phyloP scores from a whole-genome alignment of 495 filamentous ascomycete species.

The Cladorrhinum samala region DNA sequence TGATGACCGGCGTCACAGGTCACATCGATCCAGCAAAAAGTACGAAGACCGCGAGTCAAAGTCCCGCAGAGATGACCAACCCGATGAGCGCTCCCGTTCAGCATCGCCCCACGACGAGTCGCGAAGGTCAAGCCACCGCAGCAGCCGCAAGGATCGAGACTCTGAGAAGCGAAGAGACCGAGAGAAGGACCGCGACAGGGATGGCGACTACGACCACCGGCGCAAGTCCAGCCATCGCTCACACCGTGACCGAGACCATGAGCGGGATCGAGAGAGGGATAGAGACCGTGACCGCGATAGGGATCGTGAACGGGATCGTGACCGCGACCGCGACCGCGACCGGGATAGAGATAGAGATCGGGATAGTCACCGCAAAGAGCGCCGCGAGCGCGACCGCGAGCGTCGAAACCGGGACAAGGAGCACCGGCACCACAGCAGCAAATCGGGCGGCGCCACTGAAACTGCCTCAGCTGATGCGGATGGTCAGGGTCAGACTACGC shows the following conservation, averaged over 20 bases:
- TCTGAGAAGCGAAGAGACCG: conserved; percentile 40
- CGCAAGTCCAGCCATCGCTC: conserved; percentile 38
- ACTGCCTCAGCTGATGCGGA: not conserved
- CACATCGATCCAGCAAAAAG: conserved; percentile 42
- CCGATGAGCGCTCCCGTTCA: conserved; percentile 44
- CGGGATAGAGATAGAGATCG: conserved; percentile 40
- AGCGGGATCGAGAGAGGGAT: conserved; percentile 34
- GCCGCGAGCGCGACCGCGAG: conserved; percentile 38
- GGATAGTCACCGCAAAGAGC: conserved; percentile 30
- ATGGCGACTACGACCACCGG: conserved; percentile 31
- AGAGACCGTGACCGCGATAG: conserved; percentile 24
- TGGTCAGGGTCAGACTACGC: not conserved
- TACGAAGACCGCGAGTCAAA: conserved; percentile 36
- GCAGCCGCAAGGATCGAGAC: conserved; percentile 42
- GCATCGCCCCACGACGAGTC: conserved; percentile 45
- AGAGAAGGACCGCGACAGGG: conserved; percentile 28
- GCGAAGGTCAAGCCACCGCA: conserved; percentile 45
- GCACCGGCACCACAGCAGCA: conserved; percentile 45
- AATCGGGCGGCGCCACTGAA: conserved; percentile 20
- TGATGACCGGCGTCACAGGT: conserved; percentile 37
- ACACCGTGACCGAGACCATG: conserved; percentile 39
- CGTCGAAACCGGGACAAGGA: conserved; percentile 31
- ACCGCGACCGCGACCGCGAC: conserved; percentile 41
- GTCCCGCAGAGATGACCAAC: conserved; percentile 25
- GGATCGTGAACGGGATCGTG: conserved; percentile 40